phyloP scores from a whole-genome alignment of 768 basidiomycete species.

The Podaxis mareebaensis region DNA sequence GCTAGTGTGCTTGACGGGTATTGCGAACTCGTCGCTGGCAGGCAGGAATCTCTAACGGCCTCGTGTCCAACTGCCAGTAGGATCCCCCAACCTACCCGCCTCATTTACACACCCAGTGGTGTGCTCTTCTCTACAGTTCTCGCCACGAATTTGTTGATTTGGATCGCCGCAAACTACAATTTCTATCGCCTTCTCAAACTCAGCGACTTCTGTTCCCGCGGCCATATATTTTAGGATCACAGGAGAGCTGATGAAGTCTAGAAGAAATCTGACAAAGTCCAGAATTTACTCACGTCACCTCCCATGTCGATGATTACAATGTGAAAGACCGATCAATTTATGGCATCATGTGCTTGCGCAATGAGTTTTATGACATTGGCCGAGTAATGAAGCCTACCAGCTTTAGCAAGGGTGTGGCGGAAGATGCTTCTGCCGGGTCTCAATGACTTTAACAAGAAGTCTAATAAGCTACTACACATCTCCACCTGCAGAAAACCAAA shows the following conservation, averaged over 20 bases:
- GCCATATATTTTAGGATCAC: background rate
- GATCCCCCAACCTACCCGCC: background rate
- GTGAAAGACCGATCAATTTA: conserved; percentile 8
- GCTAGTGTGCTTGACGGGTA: background rate
- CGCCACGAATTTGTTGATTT: background rate
- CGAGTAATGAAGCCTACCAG: background rate
- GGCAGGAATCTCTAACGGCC: background rate
- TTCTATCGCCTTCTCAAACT: background rate
- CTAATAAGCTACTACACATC: background rate
- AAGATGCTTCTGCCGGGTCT: background rate
- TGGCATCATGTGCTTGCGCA: background rate
- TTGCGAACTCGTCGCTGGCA: background rate
- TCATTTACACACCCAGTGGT: background rate
- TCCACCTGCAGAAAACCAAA: background rate
- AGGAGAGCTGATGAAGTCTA: background rate
- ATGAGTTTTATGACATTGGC: background rate
- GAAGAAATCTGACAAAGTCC: background rate
- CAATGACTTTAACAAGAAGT: background rate
- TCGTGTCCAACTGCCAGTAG: conserved; percentile 5
- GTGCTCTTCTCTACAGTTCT: background rate
- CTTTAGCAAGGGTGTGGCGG: background rate
- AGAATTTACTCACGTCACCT: background rate
- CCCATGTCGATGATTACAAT: background rate
- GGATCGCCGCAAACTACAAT: background rate
- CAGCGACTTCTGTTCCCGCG: background rate